phyloP scores from a whole-genome alignment of 2,329 filamentous ascomycete genomes.

The Knoxdaviesia proteae region DNA sequence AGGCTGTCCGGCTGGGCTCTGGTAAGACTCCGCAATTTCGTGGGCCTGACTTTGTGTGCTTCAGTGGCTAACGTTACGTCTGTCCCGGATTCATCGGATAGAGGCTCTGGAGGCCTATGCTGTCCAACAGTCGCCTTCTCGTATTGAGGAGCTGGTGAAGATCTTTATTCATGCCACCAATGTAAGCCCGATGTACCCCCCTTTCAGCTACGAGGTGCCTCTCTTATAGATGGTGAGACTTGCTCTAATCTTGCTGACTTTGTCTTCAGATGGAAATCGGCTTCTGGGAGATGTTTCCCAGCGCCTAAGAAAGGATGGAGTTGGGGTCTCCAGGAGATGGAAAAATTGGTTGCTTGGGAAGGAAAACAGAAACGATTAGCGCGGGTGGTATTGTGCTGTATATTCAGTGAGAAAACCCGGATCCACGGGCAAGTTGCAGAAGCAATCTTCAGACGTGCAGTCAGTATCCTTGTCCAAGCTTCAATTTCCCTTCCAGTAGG shows the following conservation, averaged over 20 bases:
- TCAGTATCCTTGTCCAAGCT: no score
- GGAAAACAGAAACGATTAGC: no score
- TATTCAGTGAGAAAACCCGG: no score
- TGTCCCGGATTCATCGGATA: constrained; percentile 10
- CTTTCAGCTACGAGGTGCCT: background rate
- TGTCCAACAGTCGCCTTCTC: constrained; percentile 46
- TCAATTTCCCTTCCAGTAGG: no score
- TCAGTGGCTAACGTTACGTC: background rate
- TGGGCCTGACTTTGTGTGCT: background rate
- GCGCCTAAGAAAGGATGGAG: constrained; percentile 7
- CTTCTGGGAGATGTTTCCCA: constrained; percentile 33
- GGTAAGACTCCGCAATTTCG: constrained; percentile 25
- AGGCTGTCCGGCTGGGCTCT: constrained; percentile 49
- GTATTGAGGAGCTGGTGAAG: constrained; percentile 62
- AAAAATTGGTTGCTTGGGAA: no score
- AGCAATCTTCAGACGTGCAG: no score
- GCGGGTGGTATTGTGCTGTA: no score
- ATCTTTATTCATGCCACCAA: constrained; percentile 80
- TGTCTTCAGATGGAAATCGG: constrained; percentile 26
- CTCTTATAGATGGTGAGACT: no score
- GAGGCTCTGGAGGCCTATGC: constrained; percentile 60
- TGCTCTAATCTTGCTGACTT: no score
- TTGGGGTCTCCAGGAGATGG: no score
- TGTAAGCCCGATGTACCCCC: constrained; percentile 22
- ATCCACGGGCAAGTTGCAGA: no score